phyloP scores from a whole-genome alignment of 495 filamentous ascomycete species.

The Hypoxylon subgilvum region DNA sequence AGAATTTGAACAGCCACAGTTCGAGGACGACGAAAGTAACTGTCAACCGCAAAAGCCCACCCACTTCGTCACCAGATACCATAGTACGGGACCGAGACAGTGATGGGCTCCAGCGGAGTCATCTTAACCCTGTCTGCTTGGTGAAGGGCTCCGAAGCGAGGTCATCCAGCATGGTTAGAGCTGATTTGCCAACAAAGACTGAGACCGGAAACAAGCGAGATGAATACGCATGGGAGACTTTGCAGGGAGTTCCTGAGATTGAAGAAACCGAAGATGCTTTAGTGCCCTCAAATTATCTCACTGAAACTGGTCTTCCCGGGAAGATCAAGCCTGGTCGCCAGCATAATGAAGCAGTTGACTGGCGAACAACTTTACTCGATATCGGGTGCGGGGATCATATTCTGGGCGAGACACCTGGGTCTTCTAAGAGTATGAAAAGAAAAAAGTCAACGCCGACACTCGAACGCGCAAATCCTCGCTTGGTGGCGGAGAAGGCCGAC shows the following conservation, averaged over 20 bases:
- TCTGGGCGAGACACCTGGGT: background rate
- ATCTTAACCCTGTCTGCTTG: too few species aligned
- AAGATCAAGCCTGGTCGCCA: background rate
- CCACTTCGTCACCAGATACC: background rate
- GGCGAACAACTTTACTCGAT: background rate
- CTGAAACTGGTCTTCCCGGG: background rate
- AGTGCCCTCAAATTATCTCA: background rate
- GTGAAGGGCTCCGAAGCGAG: background rate
- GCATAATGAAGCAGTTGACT: background rate
- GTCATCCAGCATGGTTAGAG: background rate
- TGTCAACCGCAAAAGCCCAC: background rate
- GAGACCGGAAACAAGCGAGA: constrained; percentile 1
- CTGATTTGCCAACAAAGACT: background rate
- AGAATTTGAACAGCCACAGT: constrained; percentile 27
- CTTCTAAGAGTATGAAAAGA: constrained; percentile 10
- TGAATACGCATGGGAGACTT: background rate
- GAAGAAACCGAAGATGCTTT: background rate
- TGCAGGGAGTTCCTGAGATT: background rate
- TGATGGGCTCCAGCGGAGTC: background rate
- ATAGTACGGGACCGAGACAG: background rate
- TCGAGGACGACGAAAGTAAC: constrained; percentile 2
- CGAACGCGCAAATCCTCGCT: too few species aligned
- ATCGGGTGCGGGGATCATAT: background rate
- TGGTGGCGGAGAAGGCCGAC: background rate
- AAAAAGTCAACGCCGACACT: background rate